Percentiles rank a stretch among this genome's conserved stretches.
Evolutionary conservation across 2,329 filamentous ascomycete species (phyloP).

Genomic region (Penicillium expansum): DNA sequence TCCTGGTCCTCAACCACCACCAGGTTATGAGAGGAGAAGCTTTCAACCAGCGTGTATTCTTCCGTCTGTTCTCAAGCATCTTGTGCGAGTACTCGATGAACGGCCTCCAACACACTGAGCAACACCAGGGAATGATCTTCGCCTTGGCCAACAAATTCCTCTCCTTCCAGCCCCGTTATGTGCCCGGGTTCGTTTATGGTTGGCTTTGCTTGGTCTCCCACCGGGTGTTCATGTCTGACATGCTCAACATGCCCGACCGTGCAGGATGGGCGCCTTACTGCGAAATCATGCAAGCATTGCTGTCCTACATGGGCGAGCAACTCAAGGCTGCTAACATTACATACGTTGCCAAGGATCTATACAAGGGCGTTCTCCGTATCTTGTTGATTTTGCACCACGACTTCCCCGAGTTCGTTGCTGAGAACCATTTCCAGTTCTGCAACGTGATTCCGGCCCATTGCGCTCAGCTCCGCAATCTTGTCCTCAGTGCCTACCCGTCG

Average conservation of each 20-base stretch:
- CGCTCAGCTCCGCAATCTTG: conserved; percentile 81
- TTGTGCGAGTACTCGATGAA: conserved; percentile 69
- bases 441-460: conserved; percentile 79
- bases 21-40: conserved; percentile 74
- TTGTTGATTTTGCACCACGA: conserved; percentile 87
- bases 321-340: conserved; percentile 70
- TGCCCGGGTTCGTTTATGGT: conserved; percentile 78
- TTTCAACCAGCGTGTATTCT: conserved; percentile 87
- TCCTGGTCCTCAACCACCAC: conserved; percentile 81
- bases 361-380: conserved; percentile 78
- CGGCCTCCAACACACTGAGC: conserved; percentile 57
- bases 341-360: conserved; percentile 73
- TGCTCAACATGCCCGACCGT: conserved; percentile 67
- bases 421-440: conserved; percentile 79
- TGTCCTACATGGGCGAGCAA: conserved; percentile 74
- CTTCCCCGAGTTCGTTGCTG: conserved; percentile 87
- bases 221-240: conserved; percentile 74
- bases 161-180: conserved; percentile 70
- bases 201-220: conserved; percentile 85
- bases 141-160: conserved; percentile 69
- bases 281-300: conserved; percentile 68
- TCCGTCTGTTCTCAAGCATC: conserved; percentile 80
- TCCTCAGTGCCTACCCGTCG: conserved; percentile 75
- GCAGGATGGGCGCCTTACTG: conserved; percentile 74
- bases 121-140: conserved; percentile 68